Base-by-base conservation (phyloP, 2,329 filamentous ascomycete genomes). In the Arthroderma uncinatum region DNA sequence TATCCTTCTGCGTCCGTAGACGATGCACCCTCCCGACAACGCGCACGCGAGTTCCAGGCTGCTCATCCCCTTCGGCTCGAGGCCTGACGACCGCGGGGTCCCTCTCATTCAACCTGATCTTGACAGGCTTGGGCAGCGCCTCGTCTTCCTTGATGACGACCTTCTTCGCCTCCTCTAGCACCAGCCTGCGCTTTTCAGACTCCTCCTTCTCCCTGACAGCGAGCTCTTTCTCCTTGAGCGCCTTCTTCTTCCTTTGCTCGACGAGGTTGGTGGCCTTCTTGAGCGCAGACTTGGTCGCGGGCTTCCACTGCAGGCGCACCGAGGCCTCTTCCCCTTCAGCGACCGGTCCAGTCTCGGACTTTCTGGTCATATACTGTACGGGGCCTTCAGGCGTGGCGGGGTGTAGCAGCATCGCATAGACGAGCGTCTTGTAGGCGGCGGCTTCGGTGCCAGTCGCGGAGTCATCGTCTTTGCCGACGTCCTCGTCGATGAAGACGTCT, bases 11-110 rank as follows among this genome's bases (percentile, higher is more conserved):
- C 60, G 81, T 79, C 60, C 89, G 82, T 70, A 91, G 76, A 59
- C 88, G 82, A 74, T 95, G 89, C 56, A 95, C 88, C 63, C 90
- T 82, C 57, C 91, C 91, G 62, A 85, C 81, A 21, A 95, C 87
- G 64, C 84, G 83, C 58, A 95, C 87, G 56, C 89, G 80, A 44
- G 84, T 84, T 62, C 87, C 89, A 69, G 68, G 77, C 72, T 63
- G 82, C 76, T 72, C 83, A 77, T 64, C 84, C 68, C 72, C 70
- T 58, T 76, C 75, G 14, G 75, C 74, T 60, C 80, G 76, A 62
- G 84, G 72, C 67, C 78, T 79, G 59, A 81, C 72, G 57, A 79
- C 73, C 57, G 76, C 76, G 30, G 85, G 75, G 67, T 85, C 79
- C 69, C 82, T 87, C 66, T 85, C 81, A 66, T 84, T 82, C 64